Base-by-base conservation (phyloP, 495 filamentous ascomycete species). In the Aspergillus bridgeri region DNA sequence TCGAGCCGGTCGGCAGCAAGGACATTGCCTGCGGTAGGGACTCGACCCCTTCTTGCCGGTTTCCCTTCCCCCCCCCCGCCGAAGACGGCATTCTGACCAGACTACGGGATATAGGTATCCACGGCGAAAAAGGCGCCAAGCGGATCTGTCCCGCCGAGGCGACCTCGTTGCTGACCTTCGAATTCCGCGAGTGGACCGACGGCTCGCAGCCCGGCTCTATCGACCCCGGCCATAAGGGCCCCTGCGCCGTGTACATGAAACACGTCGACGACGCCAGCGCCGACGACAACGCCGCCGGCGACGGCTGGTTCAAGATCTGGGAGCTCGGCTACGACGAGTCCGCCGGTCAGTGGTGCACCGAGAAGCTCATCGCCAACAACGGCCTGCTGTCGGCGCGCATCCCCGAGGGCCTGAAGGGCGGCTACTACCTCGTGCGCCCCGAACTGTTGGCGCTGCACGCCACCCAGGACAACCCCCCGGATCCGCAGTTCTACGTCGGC, bases 301-400 rank as follows among this genome's bases (percentile, higher is more conserved):
- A 70, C 55, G 89, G 89, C 20, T 93, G 89, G 89, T 89, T 93
- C 77, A 92, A 91, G 76, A 84, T 93, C 67, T 89, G 73, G 72
- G 75, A 87, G 46, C 79, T 84, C 29, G 87, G 85, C 48, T 89
- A 87, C 64, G 79, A 86, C 63, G 58, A 72, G 2, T 47, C 46
- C 6, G 60, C 65, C 48, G 74, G 74, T 3, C 72, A 81, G 56
- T 91, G 87, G 83, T 89, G 89, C 60, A 87, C 86, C 1, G 79
- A 88, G 58, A 82, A 82, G 46, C 63, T 92, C 45, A 87, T 87
- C 54, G 72, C 66, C 22, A 83, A 84, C 67, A 75, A 83, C 25
- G 88, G 88, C n/a, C 75, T 83, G 7, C 70, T 91, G 25, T 80
- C 75, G 24, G 74, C 86, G 54, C 71, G 68, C 3, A 70, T 92